Base-by-base conservation (phyloP, 768 basidiomycete species). In the Mycena leptocephala region DNA sequence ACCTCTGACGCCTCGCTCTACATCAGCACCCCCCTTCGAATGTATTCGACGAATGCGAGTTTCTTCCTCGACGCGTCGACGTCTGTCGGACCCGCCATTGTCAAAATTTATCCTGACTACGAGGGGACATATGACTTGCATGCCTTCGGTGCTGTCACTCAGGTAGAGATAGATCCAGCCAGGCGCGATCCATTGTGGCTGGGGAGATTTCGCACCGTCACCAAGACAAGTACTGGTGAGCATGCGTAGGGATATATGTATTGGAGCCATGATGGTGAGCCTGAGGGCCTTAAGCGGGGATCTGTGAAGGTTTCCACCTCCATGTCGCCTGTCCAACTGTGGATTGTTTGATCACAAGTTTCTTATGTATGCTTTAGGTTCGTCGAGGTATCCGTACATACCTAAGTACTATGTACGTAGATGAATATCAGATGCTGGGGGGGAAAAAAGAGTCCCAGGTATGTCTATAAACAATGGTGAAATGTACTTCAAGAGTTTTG, bases 41-140 rank as follows among this genome's bases (percentile, higher is more conserved):
- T 20, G 18, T 20, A 16, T 8, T 6, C 18, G 32, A 46, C 33
- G 33, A 76, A 73, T 32, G 1, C 53, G 5, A 65, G 71, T 13
- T 51, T 77, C 39, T 48, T 68, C 41, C 67, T 77, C 61, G 67
- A 73, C 28, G 76, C 76, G 13, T 14, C 59, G 7, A 77, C 76
- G 41, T 32, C 63, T 33, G 66, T 51, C n/a, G 67, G 41, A 0
- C 53, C 72, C 18, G 72, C 62, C 2, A 28, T 35, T 13, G 20
- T 77, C 2, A 11, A 20, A 6, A 18, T 74, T 0, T 13, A 43
- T 20, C 30, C 71, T 7, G 37, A 56, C 10, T 77, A 55, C 39
- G 76, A 77, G 37, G 76, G 76, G 7, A 32, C 26, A 11, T 77
- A 74, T 18, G 72, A 77, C 32, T 20, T 77, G 24, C 67, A 22